A percentile compares a stretch with the other conserved stretches of the same genome.
These are phyloP conservation scores for Cryptococcus amylolentus DNA, from an alignment of 1,284 basidiomycete genomes.

Conservation along the genomic window DNA sequence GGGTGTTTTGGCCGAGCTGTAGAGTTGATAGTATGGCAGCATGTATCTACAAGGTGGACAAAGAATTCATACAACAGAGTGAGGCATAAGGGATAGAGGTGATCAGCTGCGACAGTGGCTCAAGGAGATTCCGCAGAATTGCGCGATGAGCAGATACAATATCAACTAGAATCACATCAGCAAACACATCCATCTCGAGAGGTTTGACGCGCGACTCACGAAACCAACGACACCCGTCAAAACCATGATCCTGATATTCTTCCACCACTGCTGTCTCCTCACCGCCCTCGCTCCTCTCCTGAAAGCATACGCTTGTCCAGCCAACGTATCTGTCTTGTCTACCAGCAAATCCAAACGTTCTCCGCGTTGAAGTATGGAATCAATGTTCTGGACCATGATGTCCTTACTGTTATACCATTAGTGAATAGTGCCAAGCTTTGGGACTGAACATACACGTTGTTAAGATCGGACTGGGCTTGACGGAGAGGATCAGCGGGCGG, in stretches of 20 bases:
- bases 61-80: constrained; percentile 3
- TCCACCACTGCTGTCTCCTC: constrained; percentile 96
- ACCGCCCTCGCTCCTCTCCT: constrained; percentile 81
- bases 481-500: constrained; percentile 89
- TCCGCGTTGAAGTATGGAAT: constrained; percentile 81
- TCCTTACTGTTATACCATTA: constrained; percentile 59
- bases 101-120: constrained; percentile 30
- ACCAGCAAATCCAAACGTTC: constrained; percentile 94
- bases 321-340: constrained; percentile 95
- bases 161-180: constrained; percentile 55
- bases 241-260: constrained; percentile 72
- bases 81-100: too few relatives aligned
- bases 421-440: not conserved
- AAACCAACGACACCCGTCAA: constrained; percentile 69
- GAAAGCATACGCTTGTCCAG: constrained; percentile 93
- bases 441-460: constrained; percentile 61
- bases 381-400: constrained; percentile 96
- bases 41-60: not conserved
- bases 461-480: constrained; percentile 84
- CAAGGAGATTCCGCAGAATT: constrained; percentile 70
- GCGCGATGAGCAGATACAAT: constrained; percentile 73
- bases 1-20: constrained; percentile 83
- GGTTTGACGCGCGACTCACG: constrained; percentile 54
- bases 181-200: not conserved
- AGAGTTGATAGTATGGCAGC: constrained; percentile 18